phyloP scores from a whole-genome alignment of 2,329 filamentous ascomycete genomes.

The Emmonsia crescens region DNA sequence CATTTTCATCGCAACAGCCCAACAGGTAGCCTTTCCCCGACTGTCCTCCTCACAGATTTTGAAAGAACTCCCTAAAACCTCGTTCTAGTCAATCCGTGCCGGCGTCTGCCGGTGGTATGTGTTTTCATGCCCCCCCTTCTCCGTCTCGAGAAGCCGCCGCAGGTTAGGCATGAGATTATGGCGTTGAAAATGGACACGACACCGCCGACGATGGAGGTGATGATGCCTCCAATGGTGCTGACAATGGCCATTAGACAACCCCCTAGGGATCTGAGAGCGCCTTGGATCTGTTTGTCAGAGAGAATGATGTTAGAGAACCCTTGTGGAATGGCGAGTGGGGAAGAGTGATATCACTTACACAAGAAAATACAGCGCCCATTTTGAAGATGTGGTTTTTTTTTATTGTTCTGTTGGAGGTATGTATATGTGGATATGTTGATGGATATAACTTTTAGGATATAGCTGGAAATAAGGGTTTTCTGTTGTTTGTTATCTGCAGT shows the following conservation, averaged over 20 bases:
- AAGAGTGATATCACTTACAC: constrained; percentile 56
- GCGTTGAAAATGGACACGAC: constrained; percentile 55
- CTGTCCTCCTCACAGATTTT: background rate
- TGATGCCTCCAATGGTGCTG: constrained; percentile 53
- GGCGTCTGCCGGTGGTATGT: background rate
- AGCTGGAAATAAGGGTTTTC: background rate
- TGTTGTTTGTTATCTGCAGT: background rate
- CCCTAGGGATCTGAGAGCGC: constrained; percentile 53
- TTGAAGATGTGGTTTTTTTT: constrained; percentile 25
- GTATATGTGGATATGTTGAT: background rate
- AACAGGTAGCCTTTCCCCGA: background rate
- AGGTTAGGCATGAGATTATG: constrained; percentile 54
- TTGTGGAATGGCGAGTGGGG: background rate
- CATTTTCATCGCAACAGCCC: background rate
- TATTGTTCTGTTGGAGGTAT: background rate
- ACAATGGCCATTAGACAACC: constrained; percentile 57
- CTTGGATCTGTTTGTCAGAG: constrained; percentile 39
- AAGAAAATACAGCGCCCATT: constrained; percentile 78
- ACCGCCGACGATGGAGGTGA: constrained; percentile 57
- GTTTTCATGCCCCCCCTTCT: constrained; percentile 7
- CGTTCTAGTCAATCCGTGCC: background rate
- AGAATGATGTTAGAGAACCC: background rate
- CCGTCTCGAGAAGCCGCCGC: constrained; percentile 29
- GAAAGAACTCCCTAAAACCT: background rate
- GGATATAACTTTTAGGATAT: background rate